Evolutionary conservation across 768 basidiomycete genomes (phyloP).

Genomic region (Amanita inopinata): DNA sequence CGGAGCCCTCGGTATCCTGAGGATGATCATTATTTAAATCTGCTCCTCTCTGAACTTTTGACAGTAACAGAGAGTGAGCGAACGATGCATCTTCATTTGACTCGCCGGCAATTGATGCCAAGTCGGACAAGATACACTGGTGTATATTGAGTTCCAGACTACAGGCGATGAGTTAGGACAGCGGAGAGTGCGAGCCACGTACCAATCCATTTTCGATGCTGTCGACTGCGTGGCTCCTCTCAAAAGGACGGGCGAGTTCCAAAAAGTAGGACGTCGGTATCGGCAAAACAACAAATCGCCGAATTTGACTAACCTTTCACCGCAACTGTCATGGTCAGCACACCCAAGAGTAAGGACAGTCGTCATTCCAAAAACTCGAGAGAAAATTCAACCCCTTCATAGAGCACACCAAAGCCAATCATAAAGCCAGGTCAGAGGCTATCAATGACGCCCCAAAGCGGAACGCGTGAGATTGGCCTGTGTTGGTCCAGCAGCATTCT

Average conservation of each 20-base stretch:
- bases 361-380: not conserved
- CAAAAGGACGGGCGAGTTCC: not conserved
- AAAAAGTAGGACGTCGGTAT: not conserved
- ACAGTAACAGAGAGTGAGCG: constrained; percentile 48
- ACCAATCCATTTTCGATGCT: constrained; percentile 44
- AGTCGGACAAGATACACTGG: constrained; percentile 65
- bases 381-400: not conserved
- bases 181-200: constrained; percentile 12
- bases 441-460: too few relatives aligned
- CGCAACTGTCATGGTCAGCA: not conserved
- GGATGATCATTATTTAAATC: constrained; percentile 12
- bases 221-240: not conserved
- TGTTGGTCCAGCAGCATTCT: too few relatives aligned
- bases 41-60: constrained; percentile 34
- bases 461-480: too few relatives aligned
- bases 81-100: constrained; percentile 35
- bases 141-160: constrained; percentile 76
- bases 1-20: too few relatives aligned
- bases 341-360: not conserved
- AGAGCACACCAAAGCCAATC: not conserved
- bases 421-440: too few relatives aligned
- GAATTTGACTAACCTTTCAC: not conserved
- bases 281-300: constrained; percentile 3
- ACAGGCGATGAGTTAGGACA: constrained; percentile 6
- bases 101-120: constrained; percentile 48